These are phyloP conservation scores for Aspergillus intermedius DNA, from an alignment of 2,329 filamentous ascomycete species.

Conservation along the genomic window DNA sequence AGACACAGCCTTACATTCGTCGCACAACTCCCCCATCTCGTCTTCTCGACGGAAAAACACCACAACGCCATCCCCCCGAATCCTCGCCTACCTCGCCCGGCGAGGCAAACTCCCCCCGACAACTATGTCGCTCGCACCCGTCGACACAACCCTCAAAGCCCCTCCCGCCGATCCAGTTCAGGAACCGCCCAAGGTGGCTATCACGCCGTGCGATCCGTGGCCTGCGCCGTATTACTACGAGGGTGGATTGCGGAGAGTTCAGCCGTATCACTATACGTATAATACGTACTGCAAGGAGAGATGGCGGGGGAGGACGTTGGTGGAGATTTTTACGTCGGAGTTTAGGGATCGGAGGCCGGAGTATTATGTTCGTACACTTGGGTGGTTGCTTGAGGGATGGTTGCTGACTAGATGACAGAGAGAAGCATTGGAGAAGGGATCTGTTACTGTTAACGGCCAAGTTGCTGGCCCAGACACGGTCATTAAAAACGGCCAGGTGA, in stretches of 20 bases:
- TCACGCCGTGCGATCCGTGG: slow-evolving; percentile 38
- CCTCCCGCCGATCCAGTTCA: slow-evolving; percentile 20
- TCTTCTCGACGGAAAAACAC: background rate
- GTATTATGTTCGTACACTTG: slow-evolving; percentile 57
- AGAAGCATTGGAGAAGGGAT: slow-evolving; percentile 71
- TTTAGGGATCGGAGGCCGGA: slow-evolving; percentile 80
- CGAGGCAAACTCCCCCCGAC: slow-evolving; percentile 27
- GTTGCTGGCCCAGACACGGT: slow-evolving; percentile 60
- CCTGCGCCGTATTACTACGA: slow-evolving; percentile 74
- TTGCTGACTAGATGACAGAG: slow-evolving; percentile 37
- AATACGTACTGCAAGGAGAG: slow-evolving; percentile 91
- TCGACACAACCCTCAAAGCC: slow-evolving; percentile 22
- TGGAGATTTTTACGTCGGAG: slow-evolving; percentile 85
- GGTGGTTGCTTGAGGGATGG: background rate
- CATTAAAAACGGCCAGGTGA: slow-evolving; percentile 80
- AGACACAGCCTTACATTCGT: background rate
- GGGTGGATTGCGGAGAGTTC: slow-evolving; percentile 72
- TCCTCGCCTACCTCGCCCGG: slow-evolving; percentile 34
- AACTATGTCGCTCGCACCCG: slow-evolving; percentile 32
- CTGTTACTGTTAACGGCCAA: slow-evolving; percentile 74
- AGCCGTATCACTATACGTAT: slow-evolving; percentile 88
- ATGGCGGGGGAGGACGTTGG: slow-evolving; percentile 73
- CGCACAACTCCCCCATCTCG: background rate
- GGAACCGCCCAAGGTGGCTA: slow-evolving; percentile 12
- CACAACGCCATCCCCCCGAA: slow-evolving; percentile 31